Evolutionary conservation across 495 filamentous ascomycete species (phyloP), one percentile per base, ranked within the genome.

Genomic region (Penicillium diatomitis): DNA sequence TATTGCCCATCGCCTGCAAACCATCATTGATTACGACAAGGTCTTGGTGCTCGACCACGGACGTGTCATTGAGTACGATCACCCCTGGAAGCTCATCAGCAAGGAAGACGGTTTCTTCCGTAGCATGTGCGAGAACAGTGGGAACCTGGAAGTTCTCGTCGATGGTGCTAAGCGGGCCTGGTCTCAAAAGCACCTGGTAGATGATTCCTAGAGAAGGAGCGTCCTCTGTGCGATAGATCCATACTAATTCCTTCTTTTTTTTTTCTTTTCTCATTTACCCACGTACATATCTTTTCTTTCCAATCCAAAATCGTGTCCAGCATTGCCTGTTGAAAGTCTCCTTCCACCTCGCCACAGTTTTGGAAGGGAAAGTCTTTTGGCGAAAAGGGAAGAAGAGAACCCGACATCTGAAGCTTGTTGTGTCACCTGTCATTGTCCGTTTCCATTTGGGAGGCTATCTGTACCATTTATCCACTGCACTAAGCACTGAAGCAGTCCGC

Each of bases 1-100:
- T 0, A 97, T 99, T 56, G 94, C 94, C n/a, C 94, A 99, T 66
- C 83, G 94, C 8, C 75, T 99, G 48, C 88, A 96, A 54, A 97
- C 91, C 0, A 95, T 99, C 57, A 87, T 89, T 41, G 94, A 97
- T 60, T 97, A 97, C 61, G 91, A 97, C 70, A 96, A 95, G 73
- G 92, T 99, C n/a, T 74, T 97, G 4, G 90, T 97, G 8, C 74
- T 99, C 29, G 94, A 99, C 57, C 87, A 90, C 58, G 94, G 94
- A 29, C 64, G 71, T 33, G 85, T 99, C 11, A 75, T 92, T 12
- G 91, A 99, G 68, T 97, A 77, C 63, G 94, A 85, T 36, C 83
- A 91, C 54, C 94, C 94, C 11, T 86, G 86, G 72, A 80, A 85
- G 51, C 67, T 96, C 30, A 70, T 96, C 47, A 71, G 75, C 47